A percentile compares a stretch with the other conserved stretches of the same genome.
Evolutionary conservation across 2,329 filamentous ascomycete species (phyloP).

Genomic region (Cladophialophora immunda): DNA sequence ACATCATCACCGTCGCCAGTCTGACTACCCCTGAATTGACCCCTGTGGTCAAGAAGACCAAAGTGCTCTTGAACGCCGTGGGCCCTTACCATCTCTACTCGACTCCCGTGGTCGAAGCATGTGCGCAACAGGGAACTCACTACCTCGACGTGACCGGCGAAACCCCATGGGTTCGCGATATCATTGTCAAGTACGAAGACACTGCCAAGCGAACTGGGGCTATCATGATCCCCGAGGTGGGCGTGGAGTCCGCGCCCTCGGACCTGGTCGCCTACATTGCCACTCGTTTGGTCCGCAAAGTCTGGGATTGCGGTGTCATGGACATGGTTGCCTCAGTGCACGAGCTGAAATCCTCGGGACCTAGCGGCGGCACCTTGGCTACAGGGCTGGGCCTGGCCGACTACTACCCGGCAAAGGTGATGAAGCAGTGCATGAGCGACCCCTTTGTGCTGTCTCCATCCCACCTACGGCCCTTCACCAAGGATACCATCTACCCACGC

Average conservation of each 20-base stretch:
- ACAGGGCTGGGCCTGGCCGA: constrained; percentile 69
- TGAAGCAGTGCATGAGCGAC: constrained; percentile 32
- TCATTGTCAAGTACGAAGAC: constrained; percentile 68
- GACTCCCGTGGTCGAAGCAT: constrained; percentile 70
- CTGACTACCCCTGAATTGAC: constrained; percentile 61
- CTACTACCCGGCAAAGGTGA: constrained; percentile 33
- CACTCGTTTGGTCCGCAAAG: constrained; percentile 62
- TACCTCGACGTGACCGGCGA: constrained; percentile 74
- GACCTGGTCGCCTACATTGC: constrained; percentile 64
- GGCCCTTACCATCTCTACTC: constrained; percentile 72
- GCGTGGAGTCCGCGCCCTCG: constrained; percentile 68
- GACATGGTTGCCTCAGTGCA: constrained; percentile 63
- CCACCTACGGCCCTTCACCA: constrained; percentile 53
- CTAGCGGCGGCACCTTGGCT: constrained; percentile 70
- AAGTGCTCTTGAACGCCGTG: constrained; percentile 66
- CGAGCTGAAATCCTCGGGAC: constrained; percentile 60
- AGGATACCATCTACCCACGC: constrained; percentile 62
- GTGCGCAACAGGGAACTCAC: constrained; percentile 70
- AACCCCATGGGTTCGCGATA: constrained; percentile 69
- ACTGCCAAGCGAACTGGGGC: constrained; percentile 67
- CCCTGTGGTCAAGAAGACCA: constrained; percentile 63
- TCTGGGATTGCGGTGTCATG: constrained; percentile 59
- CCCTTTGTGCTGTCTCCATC: constrained; percentile 40
- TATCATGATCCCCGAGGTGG: constrained; percentile 69
- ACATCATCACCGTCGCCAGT: constrained; percentile 55